These are phyloP conservation scores for Oryza officinalis DNA, from an alignment of 176 grass and related monocot species.

Conservation along the genomic window DNA sequence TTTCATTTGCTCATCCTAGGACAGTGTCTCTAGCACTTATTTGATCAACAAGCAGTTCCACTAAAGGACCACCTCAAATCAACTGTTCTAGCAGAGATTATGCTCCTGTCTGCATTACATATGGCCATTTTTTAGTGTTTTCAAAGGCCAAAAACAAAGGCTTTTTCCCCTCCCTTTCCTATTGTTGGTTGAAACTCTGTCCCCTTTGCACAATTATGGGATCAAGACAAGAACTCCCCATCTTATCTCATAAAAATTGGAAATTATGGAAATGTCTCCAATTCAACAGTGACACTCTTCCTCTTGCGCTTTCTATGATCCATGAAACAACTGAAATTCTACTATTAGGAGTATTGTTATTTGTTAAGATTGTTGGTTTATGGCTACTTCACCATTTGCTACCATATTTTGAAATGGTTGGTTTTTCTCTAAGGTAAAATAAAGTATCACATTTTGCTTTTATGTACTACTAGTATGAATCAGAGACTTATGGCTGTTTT, in stretches of 20 bases:
- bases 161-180: conserved; percentile 8
- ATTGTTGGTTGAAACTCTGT: conserved; percentile 26
- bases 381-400: neutral
- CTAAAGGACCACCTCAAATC: conserved; percentile 10
- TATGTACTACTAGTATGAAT: neutral
- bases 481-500: too few relatives aligned
- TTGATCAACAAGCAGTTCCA: conserved; percentile 1
- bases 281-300: neutral
- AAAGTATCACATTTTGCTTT: neutral
- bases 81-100: conserved; percentile 29
- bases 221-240: neutral
- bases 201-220: conserved; percentile 23
- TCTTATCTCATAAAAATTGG: neutral
- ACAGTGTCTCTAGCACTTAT: neutral
- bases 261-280: neutral
- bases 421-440: neutral
- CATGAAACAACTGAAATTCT: neutral
- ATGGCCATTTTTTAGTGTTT: neutral
- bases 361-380: neutral
- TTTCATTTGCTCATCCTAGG: neutral
- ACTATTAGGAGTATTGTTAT: neutral
- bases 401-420: neutral
- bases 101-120: conserved; percentile 8
- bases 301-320: neutral
- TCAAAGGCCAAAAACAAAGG: conserved; percentile 31